Conservation (phyloP, 2,329 filamentous ascomycete genomes). For the Cytospora leucostoma region DNA sequence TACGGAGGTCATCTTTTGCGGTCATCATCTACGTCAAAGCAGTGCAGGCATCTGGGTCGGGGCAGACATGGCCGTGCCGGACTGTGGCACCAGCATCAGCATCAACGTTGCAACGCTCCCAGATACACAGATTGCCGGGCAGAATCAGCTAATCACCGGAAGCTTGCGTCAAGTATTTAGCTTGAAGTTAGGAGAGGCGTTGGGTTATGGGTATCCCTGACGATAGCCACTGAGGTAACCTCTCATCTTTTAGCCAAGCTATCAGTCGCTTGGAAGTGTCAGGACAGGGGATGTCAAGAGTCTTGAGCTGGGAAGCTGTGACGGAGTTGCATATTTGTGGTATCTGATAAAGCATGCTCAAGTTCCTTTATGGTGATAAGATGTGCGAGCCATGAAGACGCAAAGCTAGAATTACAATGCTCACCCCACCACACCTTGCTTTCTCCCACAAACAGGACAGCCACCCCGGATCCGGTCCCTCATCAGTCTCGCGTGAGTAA, state of each 20-base stretch:
- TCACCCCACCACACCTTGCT: constrained; percentile 33
- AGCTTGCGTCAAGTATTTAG: neutral
- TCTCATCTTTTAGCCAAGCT: neutral
- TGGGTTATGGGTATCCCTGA: neutral
- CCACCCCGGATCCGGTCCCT: constrained; percentile 68
- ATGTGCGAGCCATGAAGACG: constrained; percentile 1
- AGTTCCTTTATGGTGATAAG: neutral
- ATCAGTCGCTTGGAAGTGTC: neutral
- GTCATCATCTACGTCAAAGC: neutral
- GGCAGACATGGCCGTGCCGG: constrained; percentile 11
- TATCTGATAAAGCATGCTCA: constrained; percentile 9
- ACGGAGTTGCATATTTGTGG: constrained; percentile 15
- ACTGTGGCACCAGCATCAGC: constrained; percentile 6
- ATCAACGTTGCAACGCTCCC: constrained; percentile 8
- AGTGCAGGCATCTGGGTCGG: neutral
- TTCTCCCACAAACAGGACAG: constrained; percentile 58
- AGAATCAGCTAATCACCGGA: constrained; percentile 6
- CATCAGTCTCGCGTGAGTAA: constrained; percentile 79
- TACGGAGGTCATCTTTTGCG: neutral
- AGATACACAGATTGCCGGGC: neutral
- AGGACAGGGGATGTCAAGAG: neutral
- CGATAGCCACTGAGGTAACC: neutral
- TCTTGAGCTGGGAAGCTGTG: neutral
- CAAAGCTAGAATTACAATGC: neutral
- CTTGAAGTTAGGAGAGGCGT: neutral